Evolutionary conservation across 2,329 filamentous ascomycete genomes (phyloP).

Genomic region (Fusarium musae): DNA sequence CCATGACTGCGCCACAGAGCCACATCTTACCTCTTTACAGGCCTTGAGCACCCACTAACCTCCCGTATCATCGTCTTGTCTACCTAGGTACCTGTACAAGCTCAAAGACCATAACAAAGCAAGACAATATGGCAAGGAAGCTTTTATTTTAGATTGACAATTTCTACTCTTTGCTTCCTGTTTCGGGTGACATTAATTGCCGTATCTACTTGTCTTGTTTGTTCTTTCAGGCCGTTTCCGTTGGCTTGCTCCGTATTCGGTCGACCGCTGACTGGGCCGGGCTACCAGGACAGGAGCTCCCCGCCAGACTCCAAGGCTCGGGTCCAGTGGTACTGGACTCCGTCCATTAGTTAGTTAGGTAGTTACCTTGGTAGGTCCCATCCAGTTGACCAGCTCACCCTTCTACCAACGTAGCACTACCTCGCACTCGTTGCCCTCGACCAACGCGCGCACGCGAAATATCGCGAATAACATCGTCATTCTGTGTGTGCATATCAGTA

Average conservation of each 20-base stretch:
- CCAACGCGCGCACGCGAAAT: slow-evolving; percentile 14
- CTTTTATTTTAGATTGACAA: not conserved
- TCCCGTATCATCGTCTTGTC: slow-evolving; percentile 10
- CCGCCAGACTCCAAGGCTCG: slow-evolving; percentile 2
- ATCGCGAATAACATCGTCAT: slow-evolving; percentile 2
- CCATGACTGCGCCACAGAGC: slow-evolving; percentile 6
- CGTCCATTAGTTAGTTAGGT: not conserved
- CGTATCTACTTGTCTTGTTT: not conserved
- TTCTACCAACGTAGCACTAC: slow-evolving; percentile 10
- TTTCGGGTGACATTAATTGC: not conserved
- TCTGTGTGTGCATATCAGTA: not conserved
- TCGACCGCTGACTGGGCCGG: not conserved
- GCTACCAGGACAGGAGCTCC: not conserved
- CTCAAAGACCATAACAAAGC: not conserved
- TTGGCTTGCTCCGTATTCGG: slow-evolving; percentile 17
- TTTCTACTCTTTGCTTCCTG: not conserved
- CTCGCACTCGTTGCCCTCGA: not conserved
- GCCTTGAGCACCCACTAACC: too few species aligned
- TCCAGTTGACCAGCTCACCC: slow-evolving; percentile 31
- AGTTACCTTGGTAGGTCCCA: not conserved
- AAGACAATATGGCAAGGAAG: not conserved
- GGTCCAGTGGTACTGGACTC: not conserved
- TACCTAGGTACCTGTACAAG: not conserved
- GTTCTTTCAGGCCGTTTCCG: slow-evolving; percentile 19
- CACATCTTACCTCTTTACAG: not conserved